A percentile compares a stretch with the other conserved stretches of the same genome.
These are phyloP conservation scores for Yamadazyma tumulicola DNA, from an alignment of 805 yeast genomes.

Conservation along the genomic window DNA sequence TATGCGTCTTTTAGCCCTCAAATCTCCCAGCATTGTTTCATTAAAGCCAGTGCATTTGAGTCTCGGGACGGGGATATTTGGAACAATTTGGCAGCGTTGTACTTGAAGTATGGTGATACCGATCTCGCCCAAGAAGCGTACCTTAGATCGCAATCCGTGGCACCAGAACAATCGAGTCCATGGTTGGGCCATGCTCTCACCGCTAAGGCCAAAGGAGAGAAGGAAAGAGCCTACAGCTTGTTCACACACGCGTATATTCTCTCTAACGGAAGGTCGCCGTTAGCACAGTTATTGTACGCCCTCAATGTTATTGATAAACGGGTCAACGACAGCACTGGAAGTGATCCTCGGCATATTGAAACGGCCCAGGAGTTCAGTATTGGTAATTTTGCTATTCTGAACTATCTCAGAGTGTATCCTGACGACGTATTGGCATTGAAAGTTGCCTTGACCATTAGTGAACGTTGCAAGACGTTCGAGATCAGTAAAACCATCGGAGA, in stretches of 20 bases:
- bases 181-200: constrained; percentile 87
- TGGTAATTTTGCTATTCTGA: constrained; percentile 64
- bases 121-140: constrained; percentile 73
- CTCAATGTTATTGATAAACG: constrained; percentile 48
- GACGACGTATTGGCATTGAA: constrained; percentile 55
- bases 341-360: constrained; percentile 53
- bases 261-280: constrained; percentile 68
- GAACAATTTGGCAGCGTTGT: constrained; percentile 79
- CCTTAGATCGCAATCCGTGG: constrained; percentile 69
- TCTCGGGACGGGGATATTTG: constrained; percentile 67
- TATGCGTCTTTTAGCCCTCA: constrained; percentile 60
- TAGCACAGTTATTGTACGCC: constrained; percentile 73
- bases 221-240: constrained; percentile 47
- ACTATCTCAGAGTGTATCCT: constrained; percentile 61
- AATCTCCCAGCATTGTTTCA: constrained; percentile 89
- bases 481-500: constrained; percentile 48
- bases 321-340: constrained; percentile 33
- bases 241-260: constrained; percentile 77
- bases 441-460: constrained; percentile 55
- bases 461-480: constrained; percentile 63
- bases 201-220: constrained; percentile 47
- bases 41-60: constrained; percentile 71
- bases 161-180: constrained; percentile 70
- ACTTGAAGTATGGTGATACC: constrained; percentile 62
- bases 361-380: constrained; percentile 63